Percentiles rank a stretch among this genome's conserved stretches.
phyloP scores from a whole-genome alignment of 495 filamentous ascomycete species.

The Pseudomonodictys pantanalensis region DNA sequence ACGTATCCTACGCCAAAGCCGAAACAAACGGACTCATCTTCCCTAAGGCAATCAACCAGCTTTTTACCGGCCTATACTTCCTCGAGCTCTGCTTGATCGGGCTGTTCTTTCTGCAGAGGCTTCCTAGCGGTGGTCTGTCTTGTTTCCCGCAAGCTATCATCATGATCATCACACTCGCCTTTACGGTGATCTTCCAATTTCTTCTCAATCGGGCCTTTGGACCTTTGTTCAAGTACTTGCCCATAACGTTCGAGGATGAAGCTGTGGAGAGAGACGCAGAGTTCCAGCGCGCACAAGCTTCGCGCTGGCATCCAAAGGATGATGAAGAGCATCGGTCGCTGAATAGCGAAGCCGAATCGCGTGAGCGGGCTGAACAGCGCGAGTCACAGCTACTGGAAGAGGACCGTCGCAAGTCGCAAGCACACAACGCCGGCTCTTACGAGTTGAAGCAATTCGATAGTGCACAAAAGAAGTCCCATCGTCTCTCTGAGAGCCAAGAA shows the following conservation, averaged over 20 bases:
- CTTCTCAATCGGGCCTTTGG: constrained; percentile 82
- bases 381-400: constrained; percentile 57
- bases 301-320: constrained; percentile 49
- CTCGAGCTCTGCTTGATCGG: constrained; percentile 92
- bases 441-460: constrained; percentile 30
- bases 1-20: constrained; percentile 84
- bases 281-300: constrained; percentile 70
- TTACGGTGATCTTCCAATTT: constrained; percentile 78
- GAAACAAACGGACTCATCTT: constrained; percentile 95
- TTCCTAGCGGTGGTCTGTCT: constrained; percentile 55
- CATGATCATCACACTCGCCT: constrained; percentile 72
- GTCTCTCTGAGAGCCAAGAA: constrained; percentile 13
- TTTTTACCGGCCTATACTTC: constrained; percentile 90
- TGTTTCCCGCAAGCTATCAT: constrained; percentile 82
- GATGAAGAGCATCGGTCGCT: constrained; percentile 51
- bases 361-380: constrained; percentile 49
- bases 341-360: constrained; percentile 44
- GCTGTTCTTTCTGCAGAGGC: constrained; percentile 80
- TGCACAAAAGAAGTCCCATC: constrained; percentile 23
- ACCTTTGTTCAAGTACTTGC: constrained; percentile 82
- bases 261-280: constrained; percentile 84
- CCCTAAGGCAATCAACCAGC: constrained; percentile 90
- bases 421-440: constrained; percentile 6
- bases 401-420: constrained; percentile 21
- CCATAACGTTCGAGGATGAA: constrained; percentile 93